These are phyloP conservation scores for Pseudohyphozyma bogoriensis DNA, from an alignment of 768 basidiomycete genomes.

Conservation along the genomic window DNA sequence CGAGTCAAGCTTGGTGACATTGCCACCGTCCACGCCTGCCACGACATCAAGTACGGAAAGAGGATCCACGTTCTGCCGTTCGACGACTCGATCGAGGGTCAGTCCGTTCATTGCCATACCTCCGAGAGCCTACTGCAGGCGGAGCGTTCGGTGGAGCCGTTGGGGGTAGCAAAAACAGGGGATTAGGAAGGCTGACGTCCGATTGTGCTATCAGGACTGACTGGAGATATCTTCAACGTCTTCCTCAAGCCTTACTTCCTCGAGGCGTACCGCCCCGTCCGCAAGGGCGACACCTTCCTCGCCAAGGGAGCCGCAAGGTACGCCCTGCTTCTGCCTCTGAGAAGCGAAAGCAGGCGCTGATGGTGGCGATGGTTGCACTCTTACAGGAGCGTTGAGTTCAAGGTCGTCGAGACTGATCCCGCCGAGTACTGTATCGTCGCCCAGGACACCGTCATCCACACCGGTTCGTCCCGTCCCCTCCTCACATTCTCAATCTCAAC, in stretches of 20 bases:
- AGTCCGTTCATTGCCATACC: conserved; percentile 15
- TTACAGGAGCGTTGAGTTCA: conserved; percentile 63
- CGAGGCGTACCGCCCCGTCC: conserved; percentile 89
- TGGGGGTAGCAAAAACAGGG: not conserved
- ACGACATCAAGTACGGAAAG: conserved; percentile 98
- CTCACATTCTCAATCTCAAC: not conserved
- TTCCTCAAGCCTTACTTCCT: conserved; percentile 98
- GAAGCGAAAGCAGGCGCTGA: not conserved
- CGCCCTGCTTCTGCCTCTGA: conserved; percentile 34
- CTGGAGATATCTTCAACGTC: conserved; percentile 96
- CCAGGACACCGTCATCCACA: conserved; percentile 96
- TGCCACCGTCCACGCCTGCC: conserved; percentile 87
- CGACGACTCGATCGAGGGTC: conserved; percentile 93
- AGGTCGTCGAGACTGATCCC: conserved; percentile 96
- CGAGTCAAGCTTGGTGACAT: conserved; percentile 96
- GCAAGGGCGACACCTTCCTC: conserved; percentile 98
- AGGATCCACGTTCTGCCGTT: conserved; percentile 93
- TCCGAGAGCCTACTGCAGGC: too few relatives aligned
- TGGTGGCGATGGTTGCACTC: not conserved
- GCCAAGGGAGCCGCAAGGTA: conserved; percentile 97
- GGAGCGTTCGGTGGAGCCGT: not conserved
- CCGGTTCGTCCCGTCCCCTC: conserved; percentile 45
- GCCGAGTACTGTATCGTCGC: conserved; percentile 98
- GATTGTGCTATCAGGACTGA: conserved; percentile 45
- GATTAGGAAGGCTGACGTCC: not conserved